Percentiles rank a stretch among this genome's conserved stretches.
Conservation (phyloP, 2,329 filamentous ascomycete species). For the Shiraia sp. region DNA sequence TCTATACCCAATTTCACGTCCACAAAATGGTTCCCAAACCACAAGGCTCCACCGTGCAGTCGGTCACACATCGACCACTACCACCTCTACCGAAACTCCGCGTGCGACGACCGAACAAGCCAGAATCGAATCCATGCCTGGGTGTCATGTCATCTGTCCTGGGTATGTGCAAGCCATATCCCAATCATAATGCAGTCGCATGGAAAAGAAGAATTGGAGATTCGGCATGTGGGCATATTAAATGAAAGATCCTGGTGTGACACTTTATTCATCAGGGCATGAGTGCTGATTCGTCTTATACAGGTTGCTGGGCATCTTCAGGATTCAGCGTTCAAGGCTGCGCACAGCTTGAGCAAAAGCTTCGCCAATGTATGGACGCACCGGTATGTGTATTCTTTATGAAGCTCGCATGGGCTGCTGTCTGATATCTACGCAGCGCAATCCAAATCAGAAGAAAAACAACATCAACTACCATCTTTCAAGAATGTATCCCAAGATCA, state of each 20-base stretch:
- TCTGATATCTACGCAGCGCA: constrained; percentile 52
- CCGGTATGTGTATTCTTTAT: constrained; percentile 57
- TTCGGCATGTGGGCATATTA: not conserved
- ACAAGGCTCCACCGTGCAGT: constrained; percentile 36
- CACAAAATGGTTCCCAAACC: constrained; percentile 43
- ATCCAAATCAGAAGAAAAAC: constrained; percentile 65
- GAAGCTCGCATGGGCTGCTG: not conserved
- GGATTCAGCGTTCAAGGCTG: constrained; percentile 69
- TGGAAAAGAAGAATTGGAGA: constrained; percentile 1
- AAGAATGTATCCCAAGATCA: constrained; percentile 74
- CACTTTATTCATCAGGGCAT: no score
- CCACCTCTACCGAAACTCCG: constrained; percentile 66
- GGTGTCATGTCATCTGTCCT: constrained; percentile 69
- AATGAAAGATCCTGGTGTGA: no score
- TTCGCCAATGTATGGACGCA: constrained; percentile 77
- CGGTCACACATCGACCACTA: constrained; percentile 53
- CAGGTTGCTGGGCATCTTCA: constrained; percentile 83
- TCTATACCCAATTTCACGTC: constrained; percentile 2
- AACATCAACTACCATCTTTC: constrained; percentile 90
- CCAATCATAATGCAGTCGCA: not conserved
- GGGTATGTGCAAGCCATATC: constrained; percentile 50
- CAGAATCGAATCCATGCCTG: constrained; percentile 66
- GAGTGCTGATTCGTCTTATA: constrained; percentile 20
- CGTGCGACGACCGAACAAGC: constrained; percentile 65
- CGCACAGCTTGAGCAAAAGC: constrained; percentile 61